Base-by-base conservation (phyloP, 2,329 filamentous ascomycete species). In the Cyanodermella asteris region DNA sequence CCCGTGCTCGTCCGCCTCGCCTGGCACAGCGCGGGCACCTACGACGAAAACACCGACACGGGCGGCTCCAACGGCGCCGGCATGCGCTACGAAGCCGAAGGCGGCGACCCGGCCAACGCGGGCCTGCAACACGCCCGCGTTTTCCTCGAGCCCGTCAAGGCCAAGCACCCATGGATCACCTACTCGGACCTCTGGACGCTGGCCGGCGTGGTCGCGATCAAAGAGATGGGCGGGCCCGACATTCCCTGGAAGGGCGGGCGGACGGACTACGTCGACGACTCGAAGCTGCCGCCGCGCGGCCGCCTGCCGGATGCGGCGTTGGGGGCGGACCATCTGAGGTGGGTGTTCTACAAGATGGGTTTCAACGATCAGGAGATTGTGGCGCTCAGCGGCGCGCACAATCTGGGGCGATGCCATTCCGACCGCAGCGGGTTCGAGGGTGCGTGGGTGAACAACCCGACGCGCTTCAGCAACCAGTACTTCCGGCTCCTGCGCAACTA, bases 1-100 rank as follows among this genome's bases (percentile, higher is more conserved):
- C 87, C 84, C 15, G 81, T 94, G 32, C 60, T 94, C 28, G 56
- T 94, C 35, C 70, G 84, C 42, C 65, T 94, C 38, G 84, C 80
- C 33, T 94, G 87, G 84, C 87, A 94, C 57, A 71, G 73, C 36
- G 81, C 72, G 38, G 84, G 84, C 39, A 97, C 84, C 40, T 94
- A 73, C 44, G 84, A 94, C 47, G 75, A 73, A 56, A 65, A 66
- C 44, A 91, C 82, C 15, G 64, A 65, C 36, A 94, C 84, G 22
- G 87, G 84, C 41, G 84, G 84, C 37, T 84, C 75, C 61, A 91
- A 94, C 50, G 84, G 87, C 36, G 84, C 84, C 29, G 93, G 82
- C 36, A 94, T 94, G 87, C 71, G 87, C 45, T 94, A 93, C 49
- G 61, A 71, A 13, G 82, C 84, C 23, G 87, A 94, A 56, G 61